Base-by-base conservation (phyloP, 163 green algal species). In the Chloromonas sp. region DNA sequence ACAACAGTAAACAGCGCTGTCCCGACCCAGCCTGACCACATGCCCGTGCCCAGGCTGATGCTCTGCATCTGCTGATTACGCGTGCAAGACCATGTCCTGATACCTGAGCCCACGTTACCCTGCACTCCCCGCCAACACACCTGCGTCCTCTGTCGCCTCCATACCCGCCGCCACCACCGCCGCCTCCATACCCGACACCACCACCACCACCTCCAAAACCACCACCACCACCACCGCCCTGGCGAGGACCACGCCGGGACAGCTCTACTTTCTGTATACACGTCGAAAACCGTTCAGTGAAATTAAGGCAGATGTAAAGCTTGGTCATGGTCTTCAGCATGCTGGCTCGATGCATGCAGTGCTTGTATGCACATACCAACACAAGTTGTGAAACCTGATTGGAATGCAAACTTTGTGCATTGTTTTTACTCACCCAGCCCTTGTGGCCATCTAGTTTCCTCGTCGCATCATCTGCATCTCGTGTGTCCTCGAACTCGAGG, bases 401-500 rank as follows among this genome's bases (percentile, higher is more conserved):
- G 36, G 36, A 36, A 36, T 36, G 36, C 36, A 36, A 36, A 36
- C 36, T 36, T 36, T 36, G 36, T 36, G 36, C 36, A 36, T 80
- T 2, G 15, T 80, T 36, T 36, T 36, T 36, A 76, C 71, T 78
- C 36, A 82, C 71, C 76, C 83, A 82, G 74, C 76, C 82, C 86
- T 82, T 84, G 88, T 66, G 74, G 1, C 89, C 89, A 79, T 92
- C 88, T 5, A 88, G 61, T 59, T 86, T 87, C 3, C 83, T 76
- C 13, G 87, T 79, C 0, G 89, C 89, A 61, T 91, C 89, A 5
- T 90, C 85, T 15, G 89, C 89, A 80, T 92, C 89, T 8, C 89
- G 84, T 58, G 61, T 58, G 58, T 92, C 89, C 60, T 92, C 89
- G 81, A 88, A 91, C 84, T 92, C 89, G 0, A 92, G 60, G 82